phyloP scores from a whole-genome alignment of 2,329 filamentous ascomycete species.

The Colletotrichum phormii region DNA sequence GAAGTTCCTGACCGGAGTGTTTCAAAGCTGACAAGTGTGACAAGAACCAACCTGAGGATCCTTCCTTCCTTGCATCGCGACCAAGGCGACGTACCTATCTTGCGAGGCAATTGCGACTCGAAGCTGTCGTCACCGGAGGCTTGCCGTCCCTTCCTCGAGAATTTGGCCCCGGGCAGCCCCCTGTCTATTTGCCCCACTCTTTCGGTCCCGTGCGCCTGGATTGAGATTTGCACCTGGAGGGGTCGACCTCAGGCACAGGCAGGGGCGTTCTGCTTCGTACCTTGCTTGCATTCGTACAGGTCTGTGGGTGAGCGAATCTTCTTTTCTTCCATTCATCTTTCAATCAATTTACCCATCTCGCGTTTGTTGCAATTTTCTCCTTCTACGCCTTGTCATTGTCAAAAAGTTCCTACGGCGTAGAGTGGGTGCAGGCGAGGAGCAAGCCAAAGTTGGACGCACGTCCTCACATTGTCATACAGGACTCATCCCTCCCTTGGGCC shows the following conservation, averaged over 20 bases:
- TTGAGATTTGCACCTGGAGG: neutral
- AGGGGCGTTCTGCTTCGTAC: no score
- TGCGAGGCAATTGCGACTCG: neutral
- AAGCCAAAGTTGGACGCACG: neutral
- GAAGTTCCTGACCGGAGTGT: neutral
- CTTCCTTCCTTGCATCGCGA: neutral
- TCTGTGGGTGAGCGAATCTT: neutral
- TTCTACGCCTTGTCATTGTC: neutral
- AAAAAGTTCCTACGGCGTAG: neutral
- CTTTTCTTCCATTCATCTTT: neutral
- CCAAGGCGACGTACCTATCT: no score
- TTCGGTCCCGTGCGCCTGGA: conserved; percentile 22
- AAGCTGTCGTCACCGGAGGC: neutral
- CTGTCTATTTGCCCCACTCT: neutral
- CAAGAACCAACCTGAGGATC: neutral
- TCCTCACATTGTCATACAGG: conserved; percentile 4
- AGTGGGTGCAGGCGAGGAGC: neutral
- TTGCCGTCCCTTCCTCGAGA: neutral
- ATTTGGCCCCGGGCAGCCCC: neutral
- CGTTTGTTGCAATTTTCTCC: neutral
- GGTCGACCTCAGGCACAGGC: no score
- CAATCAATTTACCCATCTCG: neutral
- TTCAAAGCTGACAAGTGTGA: conserved; percentile 18
- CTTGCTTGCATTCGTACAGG: neutral
- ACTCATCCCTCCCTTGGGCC: neutral